Evolutionary conservation across 1,139 yeast species (phyloP).

Genomic region (Suhomyces maxii): DNA sequence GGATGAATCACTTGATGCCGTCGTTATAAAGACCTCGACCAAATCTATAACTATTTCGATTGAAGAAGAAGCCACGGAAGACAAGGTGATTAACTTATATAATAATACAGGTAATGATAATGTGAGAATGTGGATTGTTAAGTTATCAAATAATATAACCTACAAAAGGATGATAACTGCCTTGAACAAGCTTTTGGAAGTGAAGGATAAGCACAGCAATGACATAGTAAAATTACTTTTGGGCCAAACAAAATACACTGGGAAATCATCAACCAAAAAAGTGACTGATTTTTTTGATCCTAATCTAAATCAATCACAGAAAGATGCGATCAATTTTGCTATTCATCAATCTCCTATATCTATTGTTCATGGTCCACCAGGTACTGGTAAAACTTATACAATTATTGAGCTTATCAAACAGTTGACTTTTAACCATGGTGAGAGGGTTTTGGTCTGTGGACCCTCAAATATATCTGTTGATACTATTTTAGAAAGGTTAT

Average conservation of each 20-base stretch:
- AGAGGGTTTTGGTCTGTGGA: conserved; percentile 85
- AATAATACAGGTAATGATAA: conserved; percentile 42
- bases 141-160: conserved; percentile 67
- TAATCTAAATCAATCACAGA: conserved; percentile 68
- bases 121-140: conserved; percentile 59
- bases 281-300: conserved; percentile 44
- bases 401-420: conserved; percentile 83
- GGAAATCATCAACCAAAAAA: conserved; percentile 9
- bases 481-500: conserved; percentile 78
- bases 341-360: conserved; percentile 41
- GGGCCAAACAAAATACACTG: conserved; percentile 39
- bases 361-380: conserved; percentile 53
- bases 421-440: conserved; percentile 53
- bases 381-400: conserved; percentile 71
- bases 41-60: conserved; percentile 54
- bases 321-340: conserved; percentile 42
- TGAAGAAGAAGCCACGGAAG: conserved; percentile 56
- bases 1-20: conserved; percentile 52
- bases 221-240: conserved; percentile 46
- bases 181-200: conserved; percentile 63
- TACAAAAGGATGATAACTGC: conserved; percentile 81
- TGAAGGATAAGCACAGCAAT: conserved; percentile 32
- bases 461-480: conserved; percentile 96
- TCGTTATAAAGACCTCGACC: conserved; percentile 51
- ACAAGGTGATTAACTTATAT: conserved; percentile 42